phyloP scores from a whole-genome alignment of 495 filamentous ascomycete species.

The Diplogelasinospora grovesii region DNA sequence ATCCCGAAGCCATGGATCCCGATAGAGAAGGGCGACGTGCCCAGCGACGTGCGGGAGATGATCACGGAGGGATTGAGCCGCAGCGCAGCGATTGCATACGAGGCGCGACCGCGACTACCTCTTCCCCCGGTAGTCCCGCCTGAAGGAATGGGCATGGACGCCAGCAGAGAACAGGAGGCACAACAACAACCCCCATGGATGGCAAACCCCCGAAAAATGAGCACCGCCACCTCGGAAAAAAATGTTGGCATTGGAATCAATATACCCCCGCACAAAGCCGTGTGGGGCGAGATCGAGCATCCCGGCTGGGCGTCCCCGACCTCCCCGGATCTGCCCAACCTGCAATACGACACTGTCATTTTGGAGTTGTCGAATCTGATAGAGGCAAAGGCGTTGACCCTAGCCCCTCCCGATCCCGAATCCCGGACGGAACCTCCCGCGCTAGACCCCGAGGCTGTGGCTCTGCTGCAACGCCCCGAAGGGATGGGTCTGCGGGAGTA shows the following conservation, averaged over 20 bases:
- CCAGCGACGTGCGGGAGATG: slow-evolving; percentile 63
- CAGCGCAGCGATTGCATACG: slow-evolving; percentile 77
- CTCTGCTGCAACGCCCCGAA: slow-evolving; percentile 60
- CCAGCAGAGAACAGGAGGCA: slow-evolving; percentile 4
- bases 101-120: slow-evolving; percentile 65
- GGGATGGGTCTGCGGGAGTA: slow-evolving; percentile 80
- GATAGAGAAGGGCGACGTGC: slow-evolving; percentile 69
- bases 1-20: slow-evolving; percentile 85
- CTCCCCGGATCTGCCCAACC: slow-evolving; percentile 64
- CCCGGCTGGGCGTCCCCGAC: slow-evolving; percentile 82
- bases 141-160: no score
- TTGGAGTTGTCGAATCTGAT: slow-evolving; percentile 84
- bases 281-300: slow-evolving; percentile 79
- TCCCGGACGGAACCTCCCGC: slow-evolving; percentile 34
- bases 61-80: slow-evolving; percentile 62
- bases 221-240: slow-evolving; percentile 12
- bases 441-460: slow-evolving; percentile 55
- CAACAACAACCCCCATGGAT: neutral
- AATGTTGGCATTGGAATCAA: slow-evolving; percentile 13
- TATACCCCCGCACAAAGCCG: slow-evolving; percentile 24
- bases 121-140: slow-evolving; percentile 26
- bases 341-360: slow-evolving; percentile 78
- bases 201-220: slow-evolving; percentile 14
- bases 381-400: slow-evolving; percentile 82
- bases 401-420: slow-evolving; percentile 59